Evolutionary conservation across 345 rosid genomes (phyloP).

Genomic region (Conringia planisiliqua): DNA sequence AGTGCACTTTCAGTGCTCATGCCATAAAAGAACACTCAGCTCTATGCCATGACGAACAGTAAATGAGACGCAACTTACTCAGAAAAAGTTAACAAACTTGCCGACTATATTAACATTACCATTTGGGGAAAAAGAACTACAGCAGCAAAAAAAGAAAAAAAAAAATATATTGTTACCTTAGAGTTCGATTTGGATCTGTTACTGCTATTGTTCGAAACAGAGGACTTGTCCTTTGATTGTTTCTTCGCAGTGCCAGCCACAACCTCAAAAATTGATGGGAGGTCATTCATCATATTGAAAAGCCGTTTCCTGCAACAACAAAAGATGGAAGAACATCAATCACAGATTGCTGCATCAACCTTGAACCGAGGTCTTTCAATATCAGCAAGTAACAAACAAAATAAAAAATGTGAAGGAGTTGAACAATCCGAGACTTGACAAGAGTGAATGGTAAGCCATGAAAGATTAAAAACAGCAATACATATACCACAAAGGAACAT

Average conservation of each 20-base stretch:
- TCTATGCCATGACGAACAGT: not conserved
- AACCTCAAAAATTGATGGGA: conserved; percentile 79
- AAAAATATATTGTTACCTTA: conserved; percentile 38
- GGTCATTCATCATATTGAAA: conserved; percentile 80
- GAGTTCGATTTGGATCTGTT: conserved; percentile 71
- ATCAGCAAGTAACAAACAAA: not conserved
- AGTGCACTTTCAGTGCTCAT: not conserved
- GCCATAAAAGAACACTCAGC: not conserved
- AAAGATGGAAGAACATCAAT: not conserved
- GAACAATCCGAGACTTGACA: not conserved
- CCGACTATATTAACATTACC: not conserved
- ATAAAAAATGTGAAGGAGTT: not conserved
- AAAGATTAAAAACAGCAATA: not conserved
- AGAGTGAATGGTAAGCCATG: not conserved
- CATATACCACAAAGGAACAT: not conserved
- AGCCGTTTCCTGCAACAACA: conserved; percentile 67
- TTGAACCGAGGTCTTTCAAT: not conserved
- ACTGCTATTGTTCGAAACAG: conserved; percentile 64
- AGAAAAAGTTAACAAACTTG: not conserved
- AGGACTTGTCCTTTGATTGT: conserved; percentile 58
- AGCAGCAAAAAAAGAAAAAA: not conserved
- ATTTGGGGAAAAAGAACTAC: not conserved
- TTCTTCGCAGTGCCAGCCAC: conserved; percentile 68
- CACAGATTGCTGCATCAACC: not conserved
- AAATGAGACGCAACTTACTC: not conserved